Evolutionary conservation across 2,329 filamentous ascomycete genomes (phyloP), one percentile per base, ranked within the genome.

Genomic region (Tolypocladium cylindrosporum): DNA sequence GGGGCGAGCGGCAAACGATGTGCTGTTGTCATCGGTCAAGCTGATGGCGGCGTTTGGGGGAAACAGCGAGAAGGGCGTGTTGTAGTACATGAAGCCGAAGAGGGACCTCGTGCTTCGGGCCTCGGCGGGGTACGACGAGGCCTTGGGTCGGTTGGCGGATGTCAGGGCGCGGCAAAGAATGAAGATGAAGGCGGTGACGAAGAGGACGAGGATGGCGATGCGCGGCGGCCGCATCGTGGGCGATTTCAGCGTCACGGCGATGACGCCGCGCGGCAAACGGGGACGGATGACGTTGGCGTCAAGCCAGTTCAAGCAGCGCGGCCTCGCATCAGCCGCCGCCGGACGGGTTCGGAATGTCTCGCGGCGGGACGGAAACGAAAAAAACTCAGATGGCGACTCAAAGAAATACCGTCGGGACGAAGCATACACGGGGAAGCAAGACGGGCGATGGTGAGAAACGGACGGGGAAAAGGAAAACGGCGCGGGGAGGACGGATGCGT

Each of bases 1-100:
- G 60, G 94, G 94, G 54, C 94, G 83, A 50, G 94, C 92, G 57
- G 96, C 81, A 75, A 99, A 99, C 65, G 95, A 96, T 14, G 94
- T 99, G 64, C 91, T 96, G 73, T 99, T 99, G 74, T 99, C 94
- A 73, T 97, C 91, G 68, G 92, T 96, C 61, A 99, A 82, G 72
- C 90, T 96, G 70, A 99, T 97, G 67, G 95, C 89, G 54, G 94
- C 94, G 63, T 94, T 96, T 4, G 92, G 92, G 5, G 93, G 92
- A 70, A 99, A 99, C 27, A 99, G 84, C 24, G 90, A 91, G 62
- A 92, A 90, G 1, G 92, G 87, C 6, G 86, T 79, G 59, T 85
- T 85, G 72, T 90, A 89, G 62, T 87, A 87, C 72, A 90, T 85
- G 62, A 90, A 76, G 43, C 71, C 67, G 63, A 71, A 71, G 43